Evolutionary conservation across 176 grass and related monocot genomes (phyloP).

Genomic region (Oryza meyeriana): DNA sequence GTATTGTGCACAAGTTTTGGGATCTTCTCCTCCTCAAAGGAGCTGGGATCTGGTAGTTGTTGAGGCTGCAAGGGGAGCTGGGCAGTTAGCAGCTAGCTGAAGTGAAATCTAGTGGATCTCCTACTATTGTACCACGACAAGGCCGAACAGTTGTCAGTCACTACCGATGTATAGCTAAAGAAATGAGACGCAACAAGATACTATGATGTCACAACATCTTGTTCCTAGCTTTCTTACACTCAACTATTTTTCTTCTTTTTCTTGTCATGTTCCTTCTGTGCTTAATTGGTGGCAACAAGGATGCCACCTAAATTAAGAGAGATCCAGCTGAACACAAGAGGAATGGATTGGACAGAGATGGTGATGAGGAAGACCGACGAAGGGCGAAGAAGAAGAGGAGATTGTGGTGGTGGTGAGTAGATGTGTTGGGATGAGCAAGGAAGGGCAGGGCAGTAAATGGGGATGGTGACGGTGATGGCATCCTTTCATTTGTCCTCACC

Average conservation of each 20-base stretch:
- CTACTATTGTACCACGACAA: slow-evolving; percentile 40
- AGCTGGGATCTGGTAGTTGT: slow-evolving; percentile 43
- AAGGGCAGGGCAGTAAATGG: slow-evolving; percentile 39
- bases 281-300: background rate
- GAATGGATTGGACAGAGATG: background rate
- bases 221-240: background rate
- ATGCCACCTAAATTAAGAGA: background rate
- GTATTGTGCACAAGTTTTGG: slow-evolving; percentile 52
- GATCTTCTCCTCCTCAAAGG: slow-evolving; percentile 32
- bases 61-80: slow-evolving; percentile 20
- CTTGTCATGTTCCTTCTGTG: background rate
- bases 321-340: background rate
- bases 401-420: background rate
- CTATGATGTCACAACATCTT: slow-evolving; percentile 13
- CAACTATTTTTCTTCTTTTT: background rate
- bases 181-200: slow-evolving; percentile 43
- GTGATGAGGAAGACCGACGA: background rate
- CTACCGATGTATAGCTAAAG: slow-evolving; percentile 58
- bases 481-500: slow-evolving; percentile 49
- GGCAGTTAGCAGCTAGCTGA: slow-evolving; percentile 11
- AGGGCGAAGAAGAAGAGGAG: background rate
- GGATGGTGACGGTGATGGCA: slow-evolving; percentile 47
- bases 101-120: slow-evolving; percentile 54
- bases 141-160: slow-evolving; percentile 37
- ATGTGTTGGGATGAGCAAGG: background rate